Conservation (phyloP, 2,329 filamentous ascomycete species). For the Aspergillus flavus region DNA sequence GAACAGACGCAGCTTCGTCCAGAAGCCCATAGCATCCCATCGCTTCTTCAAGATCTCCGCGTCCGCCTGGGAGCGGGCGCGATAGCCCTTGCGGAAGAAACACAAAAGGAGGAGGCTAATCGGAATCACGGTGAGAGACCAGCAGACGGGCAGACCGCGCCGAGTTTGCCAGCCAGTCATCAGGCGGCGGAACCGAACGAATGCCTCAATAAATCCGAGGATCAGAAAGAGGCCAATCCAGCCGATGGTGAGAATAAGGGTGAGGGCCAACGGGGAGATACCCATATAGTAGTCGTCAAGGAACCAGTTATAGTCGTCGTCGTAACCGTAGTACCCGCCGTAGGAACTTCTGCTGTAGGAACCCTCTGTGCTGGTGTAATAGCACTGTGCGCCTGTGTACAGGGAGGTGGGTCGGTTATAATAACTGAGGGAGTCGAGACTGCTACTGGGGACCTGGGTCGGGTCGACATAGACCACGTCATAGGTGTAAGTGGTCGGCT, state of each 20-base stretch:
- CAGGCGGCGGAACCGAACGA: slow-evolving; percentile 34
- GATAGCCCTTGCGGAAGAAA: slow-evolving; percentile 31
- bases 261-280: slow-evolving; percentile 29
- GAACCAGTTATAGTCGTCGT: slow-evolving; percentile 24
- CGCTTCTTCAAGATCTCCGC: slow-evolving; percentile 26
- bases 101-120: slow-evolving; percentile 25
- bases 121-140: slow-evolving; percentile 29
- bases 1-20: slow-evolving; percentile 30
- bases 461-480: slow-evolving; percentile 31
- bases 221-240: slow-evolving; percentile 33
- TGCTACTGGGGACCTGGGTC: slow-evolving; percentile 29
- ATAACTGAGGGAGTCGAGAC: slow-evolving; percentile 25
- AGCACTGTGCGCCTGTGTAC: slow-evolving; percentile 21
- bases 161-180: slow-evolving; percentile 39
- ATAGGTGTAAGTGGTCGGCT: slow-evolving; percentile 29
- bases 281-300: slow-evolving; percentile 23
- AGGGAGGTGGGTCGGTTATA: slow-evolving; percentile 16
- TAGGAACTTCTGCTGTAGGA: not conserved
- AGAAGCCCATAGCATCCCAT: slow-evolving; percentile 29
- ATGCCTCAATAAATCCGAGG: slow-evolving; percentile 33
- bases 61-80: slow-evolving; percentile 30
- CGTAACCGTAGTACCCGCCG: slow-evolving; percentile 13
- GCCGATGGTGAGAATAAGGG: slow-evolving; percentile 27
- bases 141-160: slow-evolving; percentile 34
- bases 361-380: slow-evolving; percentile 9